Base-by-base conservation (phyloP, 345 rosid genomes). In the Noccaea bulbosa region DNA sequence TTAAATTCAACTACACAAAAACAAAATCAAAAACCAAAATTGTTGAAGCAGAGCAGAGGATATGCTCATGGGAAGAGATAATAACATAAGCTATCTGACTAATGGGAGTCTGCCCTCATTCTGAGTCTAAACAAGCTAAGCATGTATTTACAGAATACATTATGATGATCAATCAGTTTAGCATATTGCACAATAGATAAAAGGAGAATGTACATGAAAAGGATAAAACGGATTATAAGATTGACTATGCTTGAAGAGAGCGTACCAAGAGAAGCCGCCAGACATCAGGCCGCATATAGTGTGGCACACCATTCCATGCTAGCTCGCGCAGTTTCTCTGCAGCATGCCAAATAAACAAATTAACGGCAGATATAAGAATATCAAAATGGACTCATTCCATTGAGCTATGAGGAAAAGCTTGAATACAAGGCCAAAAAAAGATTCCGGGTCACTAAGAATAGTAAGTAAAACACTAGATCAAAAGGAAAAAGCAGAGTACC, bases 231-330 rank as follows among this genome's bases (percentile, higher is more conserved):
- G 15, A 51, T 9, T 41, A 71, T 5, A 65, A 3, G 16, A 67
- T 14, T 27, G 34, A 30, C 3, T 30, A n/a, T 62, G 70, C 27
- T 69, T 43, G 68, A 62, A 38, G 44, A 45, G 70, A 80, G 72
- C 93, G 67, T 83, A 91, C 99, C 97, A 91, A 82, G 75, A 94
- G 93, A 83, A 94, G 96, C 79, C 93, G 85, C 99, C 99, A 94
- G 39, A 88, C 83, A 14, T 75, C 81, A 27, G 97, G 95, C 12
- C 99, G 89, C 96, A 91, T 91, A 56, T 89, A 87, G 58, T 91
- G 86, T 65, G 99, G 97, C 34, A 94, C 76, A 77, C 99, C 97
- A 86, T 93, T 94, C 99, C 99, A 94, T 37, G 97, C 91, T 68
- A 94, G 69, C 74, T 89, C 97, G 2, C 93, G 96, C 78, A 94